Base-by-base conservation (phyloP, 2,329 filamentous ascomycete species). In the Pezicula carpinea region DNA sequence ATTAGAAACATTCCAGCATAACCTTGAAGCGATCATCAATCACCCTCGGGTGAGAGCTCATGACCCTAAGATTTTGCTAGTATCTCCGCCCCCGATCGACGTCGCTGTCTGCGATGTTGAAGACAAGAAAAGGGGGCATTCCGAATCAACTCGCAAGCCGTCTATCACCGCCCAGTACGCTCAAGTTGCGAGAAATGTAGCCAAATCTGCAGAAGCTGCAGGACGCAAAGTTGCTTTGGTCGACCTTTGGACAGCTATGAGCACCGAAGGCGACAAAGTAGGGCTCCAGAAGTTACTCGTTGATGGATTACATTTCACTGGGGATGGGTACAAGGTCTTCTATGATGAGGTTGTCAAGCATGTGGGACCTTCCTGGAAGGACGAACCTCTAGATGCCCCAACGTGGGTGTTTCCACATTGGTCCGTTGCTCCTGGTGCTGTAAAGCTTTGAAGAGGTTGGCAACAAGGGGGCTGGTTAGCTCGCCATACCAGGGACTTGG, bases 31-130 rank as follows among this genome's bases (percentile, higher is more conserved):
- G 21, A 89, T 97, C 56, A 69, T 95, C 59, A 80, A 73, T 3
- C 88, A 96, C 65, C 80, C 85, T 6, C 70, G 72, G 48, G 76
- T 95, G 50, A 66, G 68, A 47, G 82, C 80, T 5, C 90, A 96
- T 60, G 74, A 77, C 31, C 82, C 87, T 21, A 81, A 79, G 44
- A 83, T 90, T 46, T 73, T 96, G 38, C 71, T 97, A 5, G 75
- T 96, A 40, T 86, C 89, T 0, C 89, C 92, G 21, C 88, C 91
- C 1, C 90, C 90, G 0, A 67, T 95, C 43, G 86, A 96, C 58
- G 85, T 62, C 63, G 49, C 59, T 49, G 39, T 70, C 54, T 43
- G 68, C 64, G 45, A 65, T 62, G 45, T 49, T 53, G 32, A 59
- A 58, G 52, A 62, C 43, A 14, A 64, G 22, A 61, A 67, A 18